Conservation (phyloP, 495 filamentous ascomycete genomes). For the Penicillium desertorum region DNA sequence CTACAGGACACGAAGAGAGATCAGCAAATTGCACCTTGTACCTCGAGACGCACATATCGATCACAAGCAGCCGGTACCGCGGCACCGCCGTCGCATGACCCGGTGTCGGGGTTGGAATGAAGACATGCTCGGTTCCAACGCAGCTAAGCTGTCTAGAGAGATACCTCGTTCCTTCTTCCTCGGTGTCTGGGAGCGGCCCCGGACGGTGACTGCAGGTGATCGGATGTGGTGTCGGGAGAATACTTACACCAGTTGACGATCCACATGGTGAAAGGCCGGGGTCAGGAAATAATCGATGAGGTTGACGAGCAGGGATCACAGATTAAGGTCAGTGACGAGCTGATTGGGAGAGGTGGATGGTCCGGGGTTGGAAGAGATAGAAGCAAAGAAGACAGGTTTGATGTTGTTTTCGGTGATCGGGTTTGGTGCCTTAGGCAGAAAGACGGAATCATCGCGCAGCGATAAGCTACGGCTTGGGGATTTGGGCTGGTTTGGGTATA, state of each 20-base stretch:
- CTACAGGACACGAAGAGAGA: constrained; percentile 46
- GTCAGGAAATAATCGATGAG: constrained; percentile 8
- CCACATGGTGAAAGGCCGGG: constrained; percentile 68
- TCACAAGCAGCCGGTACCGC: constrained; percentile 23
- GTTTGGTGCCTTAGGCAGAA: constrained; percentile 25
- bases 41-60: constrained; percentile 1
- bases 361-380: constrained; percentile 19
- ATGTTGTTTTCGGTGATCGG: constrained; percentile 34
- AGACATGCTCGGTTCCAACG: background rate
- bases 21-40: constrained; percentile 14
- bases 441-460: constrained; percentile 16
- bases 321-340: constrained; percentile 11
- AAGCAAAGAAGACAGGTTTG: constrained; percentile 39
- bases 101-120: background rate
- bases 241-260: constrained; percentile 93
- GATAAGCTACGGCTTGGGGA: constrained; percentile 2
- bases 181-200: background rate
- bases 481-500: constrained; percentile 10
- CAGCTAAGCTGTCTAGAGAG: no score
- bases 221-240: constrained; percentile 17
- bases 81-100: constrained; percentile 9
- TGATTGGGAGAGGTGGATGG: constrained; percentile 23
- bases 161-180: background rate
- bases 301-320: constrained; percentile 13
- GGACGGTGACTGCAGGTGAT: constrained; percentile 5